Evolutionary conservation across 164 flowering plant species (phyloP).

Genomic region (Litsea cubeba): DNA sequence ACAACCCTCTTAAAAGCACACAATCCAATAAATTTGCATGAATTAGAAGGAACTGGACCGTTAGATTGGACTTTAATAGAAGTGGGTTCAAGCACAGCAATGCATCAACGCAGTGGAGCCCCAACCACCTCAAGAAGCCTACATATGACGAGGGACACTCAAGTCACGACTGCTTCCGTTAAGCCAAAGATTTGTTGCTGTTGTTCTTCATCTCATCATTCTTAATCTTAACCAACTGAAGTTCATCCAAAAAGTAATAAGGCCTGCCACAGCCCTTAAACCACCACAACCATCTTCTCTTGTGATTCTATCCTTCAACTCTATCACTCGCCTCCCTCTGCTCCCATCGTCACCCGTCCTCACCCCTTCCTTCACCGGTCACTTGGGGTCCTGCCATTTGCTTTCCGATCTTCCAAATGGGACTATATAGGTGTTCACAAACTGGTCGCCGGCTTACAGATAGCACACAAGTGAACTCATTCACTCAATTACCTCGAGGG

Average conservation of each 20-base stretch:
- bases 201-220: neutral
- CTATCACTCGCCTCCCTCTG: slow-evolving; percentile 26
- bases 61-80: no score
- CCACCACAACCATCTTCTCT: slow-evolving; percentile 38
- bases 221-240: neutral
- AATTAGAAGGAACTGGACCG: no score
- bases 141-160: no score
- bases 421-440: slow-evolving; percentile 49
- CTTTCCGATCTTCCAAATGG: slow-evolving; percentile 59
- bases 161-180: neutral
- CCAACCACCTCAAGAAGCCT: no score
- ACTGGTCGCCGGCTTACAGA: slow-evolving; percentile 80
- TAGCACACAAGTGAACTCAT: slow-evolving; percentile 49
- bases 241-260: slow-evolving; percentile 25
- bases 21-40: no score
- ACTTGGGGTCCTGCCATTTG: slow-evolving; percentile 24
- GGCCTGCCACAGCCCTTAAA: slow-evolving; percentile 19
- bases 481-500: slow-evolving; percentile 62
- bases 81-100: no score
- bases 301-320: slow-evolving; percentile 31
- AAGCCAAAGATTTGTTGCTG: neutral
- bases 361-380: slow-evolving; percentile 11
- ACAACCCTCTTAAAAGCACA: no score
- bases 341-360: slow-evolving; percentile 9
- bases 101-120: no score